Conservation (phyloP, 352 stramenopile species). For the Phytopythium litorale region DNA sequence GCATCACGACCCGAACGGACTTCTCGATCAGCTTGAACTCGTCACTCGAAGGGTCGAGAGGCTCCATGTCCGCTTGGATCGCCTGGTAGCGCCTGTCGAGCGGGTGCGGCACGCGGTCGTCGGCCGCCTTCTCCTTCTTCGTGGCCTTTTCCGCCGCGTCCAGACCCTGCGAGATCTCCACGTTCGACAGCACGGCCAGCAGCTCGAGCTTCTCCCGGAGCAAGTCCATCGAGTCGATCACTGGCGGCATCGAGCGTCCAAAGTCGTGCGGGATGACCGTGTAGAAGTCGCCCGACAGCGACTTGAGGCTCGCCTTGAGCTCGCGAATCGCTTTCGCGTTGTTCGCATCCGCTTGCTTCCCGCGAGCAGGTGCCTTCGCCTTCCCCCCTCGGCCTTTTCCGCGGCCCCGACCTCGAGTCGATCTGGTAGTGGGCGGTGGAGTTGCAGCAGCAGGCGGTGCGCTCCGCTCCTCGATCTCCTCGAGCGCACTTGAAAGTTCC, state of each 20-base stretch:
- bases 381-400: constrained; percentile 21
- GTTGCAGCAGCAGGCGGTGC: constrained; percentile 13
- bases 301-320: constrained; percentile 37
- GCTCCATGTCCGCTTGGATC: constrained; percentile 49
- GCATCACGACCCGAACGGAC: constrained; percentile 5
- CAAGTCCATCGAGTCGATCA: constrained; percentile 46
- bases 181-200: constrained; percentile 54
- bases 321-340: constrained; percentile 11
- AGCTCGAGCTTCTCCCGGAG: constrained; percentile 61
- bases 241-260: constrained; percentile 39
- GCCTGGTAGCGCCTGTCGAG: constrained; percentile 54
- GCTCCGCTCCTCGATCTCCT: constrained; percentile 33
- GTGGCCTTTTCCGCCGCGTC: constrained; percentile 25
- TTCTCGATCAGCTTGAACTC: constrained; percentile 60
- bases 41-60: constrained; percentile 22
- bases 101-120: constrained; percentile 21
- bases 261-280: constrained; percentile 74
- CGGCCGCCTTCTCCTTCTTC: constrained; percentile 6
- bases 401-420: constrained; percentile 9
- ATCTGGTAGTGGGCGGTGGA: background rate
- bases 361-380: constrained; percentile 2
- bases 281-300: constrained; percentile 66
- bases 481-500: constrained; percentile 35
- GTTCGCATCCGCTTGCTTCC: constrained; percentile 9
- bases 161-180: constrained; percentile 62